Percentiles rank a stretch among this genome's conserved stretches.
Evolutionary conservation across 305 asterid genomes (phyloP).

Genomic region (Solanum aculeatissimum): DNA sequence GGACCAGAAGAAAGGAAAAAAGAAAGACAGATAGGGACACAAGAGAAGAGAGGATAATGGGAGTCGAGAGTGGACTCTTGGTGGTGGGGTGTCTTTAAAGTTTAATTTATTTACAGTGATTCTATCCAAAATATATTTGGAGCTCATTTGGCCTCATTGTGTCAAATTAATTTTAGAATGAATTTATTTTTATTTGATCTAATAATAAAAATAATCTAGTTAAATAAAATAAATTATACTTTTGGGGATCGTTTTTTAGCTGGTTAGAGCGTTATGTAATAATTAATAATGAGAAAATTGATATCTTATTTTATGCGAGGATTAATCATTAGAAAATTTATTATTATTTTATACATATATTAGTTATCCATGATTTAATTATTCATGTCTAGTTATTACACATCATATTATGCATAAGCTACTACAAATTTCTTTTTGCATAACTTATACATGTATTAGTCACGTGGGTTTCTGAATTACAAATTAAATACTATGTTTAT

Average conservation of each 20-base stretch:
- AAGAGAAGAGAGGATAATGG: not conserved
- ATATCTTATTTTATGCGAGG: too few species aligned
- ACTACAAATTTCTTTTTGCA: not conserved
- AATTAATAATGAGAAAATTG: not conserved
- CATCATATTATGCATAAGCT: not conserved
- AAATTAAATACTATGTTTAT: not conserved
- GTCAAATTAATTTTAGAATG: too few species aligned
- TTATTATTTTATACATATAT: not conserved
- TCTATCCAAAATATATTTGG: not conserved
- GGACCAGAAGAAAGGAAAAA: slow-evolving; percentile 16
- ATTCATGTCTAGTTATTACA: not conserved
- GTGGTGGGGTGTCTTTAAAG: not conserved
- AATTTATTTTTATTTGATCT: too few species aligned
- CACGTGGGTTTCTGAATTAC: not conserved
- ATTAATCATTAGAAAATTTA: too few species aligned
- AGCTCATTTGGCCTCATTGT: too few species aligned
- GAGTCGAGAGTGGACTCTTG: not conserved
- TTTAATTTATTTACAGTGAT: not conserved
- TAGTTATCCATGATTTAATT: not conserved
- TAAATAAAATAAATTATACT: not conserved
- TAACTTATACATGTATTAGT: not conserved
- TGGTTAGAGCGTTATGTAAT: not conserved
- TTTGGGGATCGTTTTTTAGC: not conserved
- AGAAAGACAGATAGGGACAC: not conserved
- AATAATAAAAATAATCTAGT: not conserved